phyloP scores from a whole-genome alignment of 2,329 filamentous ascomycete species.

The Tolypocladium capitatum region DNA sequence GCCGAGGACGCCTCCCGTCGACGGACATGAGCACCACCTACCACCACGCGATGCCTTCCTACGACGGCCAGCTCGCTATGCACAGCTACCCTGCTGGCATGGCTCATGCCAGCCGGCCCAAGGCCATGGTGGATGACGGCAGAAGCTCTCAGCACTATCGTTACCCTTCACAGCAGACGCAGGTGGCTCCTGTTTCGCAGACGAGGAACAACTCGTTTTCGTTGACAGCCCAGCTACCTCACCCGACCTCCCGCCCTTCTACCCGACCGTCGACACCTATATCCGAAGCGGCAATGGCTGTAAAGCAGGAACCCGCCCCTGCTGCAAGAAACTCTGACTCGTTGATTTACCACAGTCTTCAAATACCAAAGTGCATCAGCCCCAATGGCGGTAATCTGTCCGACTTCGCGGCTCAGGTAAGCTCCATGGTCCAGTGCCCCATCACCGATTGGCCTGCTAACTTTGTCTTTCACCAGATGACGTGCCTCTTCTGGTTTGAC shows the following conservation, averaged over 20 bases:
- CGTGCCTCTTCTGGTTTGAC: conserved; percentile 97
- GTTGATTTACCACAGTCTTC: conserved; percentile 46
- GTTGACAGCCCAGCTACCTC: neutral
- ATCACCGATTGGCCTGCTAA: neutral
- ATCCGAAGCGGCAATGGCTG: conserved; percentile 13
- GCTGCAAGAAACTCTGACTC: conserved; percentile 26
- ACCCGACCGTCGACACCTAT: conserved; percentile 25
- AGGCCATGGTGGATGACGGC: conserved; percentile 20
- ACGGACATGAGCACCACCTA: conserved; percentile 42
- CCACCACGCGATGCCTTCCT: conserved; percentile 32
- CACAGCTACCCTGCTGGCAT: conserved; percentile 24
- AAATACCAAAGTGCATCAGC: conserved; percentile 65
- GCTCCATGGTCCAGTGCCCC: conserved; percentile 8
- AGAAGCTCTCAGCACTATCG: conserved; percentile 18
- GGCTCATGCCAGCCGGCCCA: conserved; percentile 19
- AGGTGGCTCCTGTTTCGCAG: conserved; percentile 3
- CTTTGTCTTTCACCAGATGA: conserved; percentile 46
- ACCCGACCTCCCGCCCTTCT: conserved; percentile 18
- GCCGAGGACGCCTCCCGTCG: conserved; percentile 36
- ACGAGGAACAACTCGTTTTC: conserved; percentile 6
- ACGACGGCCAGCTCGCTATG: conserved; percentile 28
- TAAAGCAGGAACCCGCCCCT: conserved; percentile 16
- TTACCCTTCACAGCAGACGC: conserved; percentile 15
- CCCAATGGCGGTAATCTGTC: conserved; percentile 61
- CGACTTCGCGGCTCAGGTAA: conserved; percentile 72